Evolutionary conservation across 345 rosid genomes (phyloP).

Genomic region (Melaleuca quinquenervia): DNA sequence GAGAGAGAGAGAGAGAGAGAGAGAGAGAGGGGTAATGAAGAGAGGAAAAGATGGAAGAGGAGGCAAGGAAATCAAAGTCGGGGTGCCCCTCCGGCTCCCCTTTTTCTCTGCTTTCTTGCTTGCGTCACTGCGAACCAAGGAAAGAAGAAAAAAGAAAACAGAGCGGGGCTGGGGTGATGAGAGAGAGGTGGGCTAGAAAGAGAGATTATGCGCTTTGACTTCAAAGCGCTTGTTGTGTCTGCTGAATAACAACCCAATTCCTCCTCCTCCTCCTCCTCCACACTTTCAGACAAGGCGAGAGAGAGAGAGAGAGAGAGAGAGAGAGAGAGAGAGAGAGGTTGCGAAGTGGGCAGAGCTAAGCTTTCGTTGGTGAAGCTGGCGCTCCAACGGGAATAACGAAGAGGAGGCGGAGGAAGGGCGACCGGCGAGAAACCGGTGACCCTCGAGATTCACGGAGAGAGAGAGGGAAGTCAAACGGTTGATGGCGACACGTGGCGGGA

Average conservation of each 20-base stretch:
- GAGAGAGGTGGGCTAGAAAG: background rate
- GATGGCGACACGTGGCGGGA: background rate
- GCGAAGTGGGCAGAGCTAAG: background rate
- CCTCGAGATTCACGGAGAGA: background rate
- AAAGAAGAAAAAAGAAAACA: background rate
- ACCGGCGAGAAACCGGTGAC: background rate
- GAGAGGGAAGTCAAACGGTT: background rate
- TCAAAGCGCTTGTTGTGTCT: background rate
- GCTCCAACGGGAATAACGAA: background rate
- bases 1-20: background rate
- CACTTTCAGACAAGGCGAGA: background rate
- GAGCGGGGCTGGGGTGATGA: background rate
- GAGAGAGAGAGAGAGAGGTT: background rate
- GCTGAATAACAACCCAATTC: background rate
- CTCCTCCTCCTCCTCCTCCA: background rate
- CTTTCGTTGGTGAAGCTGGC: background rate
- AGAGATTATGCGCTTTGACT: background rate
- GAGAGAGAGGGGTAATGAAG: background rate
- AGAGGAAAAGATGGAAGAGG: background rate
- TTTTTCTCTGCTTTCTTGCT: background rate
- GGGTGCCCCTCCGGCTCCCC: background rate
- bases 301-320: background rate
- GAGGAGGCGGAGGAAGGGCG: background rate
- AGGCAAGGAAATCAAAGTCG: background rate
- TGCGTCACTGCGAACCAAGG: background rate